Percentiles rank a stretch among this genome's conserved stretches.
These are phyloP conservation scores for Podaxis carcinomalis DNA, from an alignment of 768 basidiomycete species.

Conservation along the genomic window DNA sequence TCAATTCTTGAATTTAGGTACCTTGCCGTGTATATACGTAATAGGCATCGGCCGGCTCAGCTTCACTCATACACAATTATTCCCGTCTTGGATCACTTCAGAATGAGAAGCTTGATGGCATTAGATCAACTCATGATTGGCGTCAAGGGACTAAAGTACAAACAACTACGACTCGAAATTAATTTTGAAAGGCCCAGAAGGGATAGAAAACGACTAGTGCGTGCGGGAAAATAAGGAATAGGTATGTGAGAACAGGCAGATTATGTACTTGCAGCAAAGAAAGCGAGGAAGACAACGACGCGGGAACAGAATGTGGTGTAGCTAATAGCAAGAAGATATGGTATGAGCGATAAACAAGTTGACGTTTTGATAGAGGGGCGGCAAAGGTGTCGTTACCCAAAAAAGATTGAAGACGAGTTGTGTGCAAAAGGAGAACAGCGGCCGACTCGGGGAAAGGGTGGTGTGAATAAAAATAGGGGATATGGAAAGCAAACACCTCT, in stretches of 20 bases:
- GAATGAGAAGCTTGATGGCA: background rate
- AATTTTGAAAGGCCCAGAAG: background rate
- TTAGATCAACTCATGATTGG: background rate
- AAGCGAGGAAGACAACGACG: background rate
- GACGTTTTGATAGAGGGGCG: background rate
- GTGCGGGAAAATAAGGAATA: background rate
- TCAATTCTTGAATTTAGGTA: background rate
- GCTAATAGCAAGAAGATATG: slow-evolving; percentile 1
- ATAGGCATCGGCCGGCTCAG: background rate
- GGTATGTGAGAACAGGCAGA: background rate
- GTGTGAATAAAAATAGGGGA: background rate
- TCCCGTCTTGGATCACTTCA: background rate
- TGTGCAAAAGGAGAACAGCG: background rate
- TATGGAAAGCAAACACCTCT: background rate
- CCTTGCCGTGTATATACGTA: background rate
- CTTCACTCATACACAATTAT: background rate
- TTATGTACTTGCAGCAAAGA: background rate
- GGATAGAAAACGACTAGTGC: slow-evolving; percentile 1
- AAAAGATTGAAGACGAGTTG: background rate
- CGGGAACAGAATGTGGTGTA: background rate
- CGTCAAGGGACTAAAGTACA: background rate
- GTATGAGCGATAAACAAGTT: slow-evolving; percentile 1
- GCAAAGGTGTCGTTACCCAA: background rate
- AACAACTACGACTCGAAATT: background rate
- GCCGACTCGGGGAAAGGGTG: background rate